Evolutionary conservation across 2,329 filamentous ascomycete genomes (phyloP).

Genomic region (Penicillium expansum): DNA sequence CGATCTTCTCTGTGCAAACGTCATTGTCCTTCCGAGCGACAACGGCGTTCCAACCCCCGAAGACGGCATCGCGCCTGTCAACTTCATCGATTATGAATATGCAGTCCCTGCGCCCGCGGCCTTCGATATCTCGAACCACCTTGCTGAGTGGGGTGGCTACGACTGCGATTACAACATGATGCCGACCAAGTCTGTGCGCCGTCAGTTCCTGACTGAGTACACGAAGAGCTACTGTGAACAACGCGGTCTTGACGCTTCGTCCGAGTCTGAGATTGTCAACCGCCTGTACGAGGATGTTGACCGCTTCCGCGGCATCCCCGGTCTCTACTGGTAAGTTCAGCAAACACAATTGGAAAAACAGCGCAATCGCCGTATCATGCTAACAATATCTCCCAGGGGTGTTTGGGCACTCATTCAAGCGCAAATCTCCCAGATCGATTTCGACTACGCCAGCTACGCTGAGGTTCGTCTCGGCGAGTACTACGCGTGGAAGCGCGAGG

Average conservation of each 20-base stretch:
- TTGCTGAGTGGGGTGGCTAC: constrained; percentile 97
- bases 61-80: constrained; percentile 55
- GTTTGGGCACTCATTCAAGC: constrained; percentile 96
- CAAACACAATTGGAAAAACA: not conserved
- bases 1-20: constrained; percentile 92
- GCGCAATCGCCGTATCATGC: not conserved
- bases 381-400: constrained; percentile 60
- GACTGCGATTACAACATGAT: constrained; percentile 86
- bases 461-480: constrained; percentile 85
- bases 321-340: constrained; percentile 64
- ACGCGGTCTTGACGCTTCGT: constrained; percentile 32
- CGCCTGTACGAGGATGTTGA: constrained; percentile 79
- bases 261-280: constrained; percentile 62
- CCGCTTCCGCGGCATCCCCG: constrained; percentile 80
- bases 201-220: constrained; percentile 80
- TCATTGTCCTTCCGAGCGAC: constrained; percentile 68
- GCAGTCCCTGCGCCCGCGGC: constrained; percentile 89
- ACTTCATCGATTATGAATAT: constrained; percentile 99
- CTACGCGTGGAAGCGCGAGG: constrained; percentile 82
- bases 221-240: constrained; percentile 68
- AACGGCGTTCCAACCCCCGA: constrained; percentile 31
- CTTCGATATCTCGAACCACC: constrained; percentile 97
- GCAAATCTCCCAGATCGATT: constrained; percentile 90
- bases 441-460: constrained; percentile 92
- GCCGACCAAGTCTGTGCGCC: constrained; percentile 72